These are phyloP conservation scores for Cytospora leucostoma DNA, from an alignment of 2,329 filamentous ascomycete species.

Conservation along the genomic window DNA sequence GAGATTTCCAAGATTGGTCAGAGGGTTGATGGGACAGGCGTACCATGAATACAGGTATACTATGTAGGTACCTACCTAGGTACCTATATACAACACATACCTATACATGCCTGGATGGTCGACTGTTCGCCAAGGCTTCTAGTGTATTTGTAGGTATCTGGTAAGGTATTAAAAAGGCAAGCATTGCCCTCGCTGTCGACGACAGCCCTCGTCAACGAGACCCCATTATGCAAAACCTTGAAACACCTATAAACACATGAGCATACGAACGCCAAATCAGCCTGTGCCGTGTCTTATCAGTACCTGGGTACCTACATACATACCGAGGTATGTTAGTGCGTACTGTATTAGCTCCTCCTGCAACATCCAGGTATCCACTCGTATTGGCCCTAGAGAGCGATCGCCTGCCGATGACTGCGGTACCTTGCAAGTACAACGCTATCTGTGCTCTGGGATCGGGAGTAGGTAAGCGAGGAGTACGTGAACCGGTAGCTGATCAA, in stretches of 20 bases:
- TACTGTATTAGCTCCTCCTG: constrained; percentile 2
- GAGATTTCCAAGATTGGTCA: background rate
- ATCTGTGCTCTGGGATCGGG: background rate
- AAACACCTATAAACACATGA: background rate
- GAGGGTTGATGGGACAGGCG: too few species aligned
- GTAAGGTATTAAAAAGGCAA: too few species aligned
- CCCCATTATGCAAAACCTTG: background rate
- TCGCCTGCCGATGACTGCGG: background rate
- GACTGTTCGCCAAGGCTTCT: too few species aligned
- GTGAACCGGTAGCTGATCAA: background rate
- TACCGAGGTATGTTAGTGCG: background rate
- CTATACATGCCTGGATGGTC: too few species aligned
- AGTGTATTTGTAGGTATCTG: too few species aligned
- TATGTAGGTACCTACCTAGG: too few species aligned
- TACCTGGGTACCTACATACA: too few species aligned
- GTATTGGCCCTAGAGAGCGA: constrained; percentile 1
- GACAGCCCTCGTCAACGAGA: background rate
- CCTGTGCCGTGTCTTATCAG: constrained; percentile 1
- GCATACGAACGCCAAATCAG: background rate
- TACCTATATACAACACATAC: too few species aligned
- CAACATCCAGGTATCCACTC: constrained; percentile 2
- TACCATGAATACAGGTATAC: too few species aligned
- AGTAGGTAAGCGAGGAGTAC: background rate
- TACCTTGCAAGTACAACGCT: background rate
- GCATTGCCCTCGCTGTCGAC: background rate